These are phyloP conservation scores for Fagopyrum tataricum DNA, from an alignment of 148 eudicot species.

Conservation along the genomic window DNA sequence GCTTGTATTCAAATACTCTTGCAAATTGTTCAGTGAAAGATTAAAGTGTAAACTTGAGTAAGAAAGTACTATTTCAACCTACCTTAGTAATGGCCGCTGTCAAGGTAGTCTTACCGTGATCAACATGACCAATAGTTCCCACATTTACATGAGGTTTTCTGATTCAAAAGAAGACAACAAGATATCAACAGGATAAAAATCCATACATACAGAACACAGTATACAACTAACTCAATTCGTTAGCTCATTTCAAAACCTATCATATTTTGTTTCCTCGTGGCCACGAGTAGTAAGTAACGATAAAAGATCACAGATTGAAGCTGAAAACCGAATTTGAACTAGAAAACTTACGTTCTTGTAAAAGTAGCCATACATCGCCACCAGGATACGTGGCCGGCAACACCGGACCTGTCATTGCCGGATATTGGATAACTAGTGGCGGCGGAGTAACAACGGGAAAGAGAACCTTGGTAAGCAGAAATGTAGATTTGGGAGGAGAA, in stretches of 20 bases:
- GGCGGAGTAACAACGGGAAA: conserved; percentile 24
- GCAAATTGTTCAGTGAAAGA: background rate
- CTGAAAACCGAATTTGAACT: background rate
- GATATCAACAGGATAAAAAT: background rate
- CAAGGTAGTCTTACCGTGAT: conserved; percentile 94
- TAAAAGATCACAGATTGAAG: background rate
- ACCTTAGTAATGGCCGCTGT: conserved; percentile 98
- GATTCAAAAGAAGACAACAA: conserved; percentile 14
- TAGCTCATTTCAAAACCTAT: background rate
- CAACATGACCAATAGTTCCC: conserved; percentile 95
- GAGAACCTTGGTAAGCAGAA: conserved; percentile 33
- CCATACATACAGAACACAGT: background rate
- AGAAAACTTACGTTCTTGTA: conserved; percentile 58
- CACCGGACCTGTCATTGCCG: conserved; percentile 24
- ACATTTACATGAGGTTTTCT: conserved; percentile 96
- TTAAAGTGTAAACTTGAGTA: background rate
- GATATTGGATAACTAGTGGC: conserved; percentile 19
- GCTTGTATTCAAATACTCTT: background rate
- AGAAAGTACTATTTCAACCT: background rate
- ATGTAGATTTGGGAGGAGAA: conserved; percentile 41
- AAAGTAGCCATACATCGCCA: conserved; percentile 90
- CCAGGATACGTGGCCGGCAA: conserved; percentile 20
- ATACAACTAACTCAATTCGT: background rate
- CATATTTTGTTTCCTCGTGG: background rate
- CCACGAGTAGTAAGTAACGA: background rate